phyloP scores from a whole-genome alignment of 164 flowering plant species.

The Piper betle region DNA sequence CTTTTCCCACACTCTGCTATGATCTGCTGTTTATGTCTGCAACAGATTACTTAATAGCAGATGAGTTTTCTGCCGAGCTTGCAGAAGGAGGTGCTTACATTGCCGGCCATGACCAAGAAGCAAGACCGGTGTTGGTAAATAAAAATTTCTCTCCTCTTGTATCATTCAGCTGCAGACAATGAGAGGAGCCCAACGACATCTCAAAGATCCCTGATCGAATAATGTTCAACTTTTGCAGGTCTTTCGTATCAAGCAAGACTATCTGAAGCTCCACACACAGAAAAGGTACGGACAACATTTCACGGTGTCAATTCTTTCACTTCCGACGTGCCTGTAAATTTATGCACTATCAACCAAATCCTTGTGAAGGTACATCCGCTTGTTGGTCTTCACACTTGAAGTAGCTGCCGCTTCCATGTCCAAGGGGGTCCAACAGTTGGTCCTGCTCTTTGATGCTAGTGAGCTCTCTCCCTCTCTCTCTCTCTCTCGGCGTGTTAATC shows the following conservation, averaged over 20 bases:
- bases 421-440: conserved; percentile 63
- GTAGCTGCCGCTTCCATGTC: conserved; percentile 84
- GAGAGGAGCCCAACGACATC: background rate
- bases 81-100: conserved; percentile 90
- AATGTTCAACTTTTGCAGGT: conserved; percentile 31
- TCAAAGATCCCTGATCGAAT: conserved; percentile 2
- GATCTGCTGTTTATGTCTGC: background rate
- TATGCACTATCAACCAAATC: background rate
- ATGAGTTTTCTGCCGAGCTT: conserved; percentile 87
- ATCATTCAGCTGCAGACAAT: background rate
- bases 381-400: conserved; percentile 86
- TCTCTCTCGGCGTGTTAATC: background rate
- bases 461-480: conserved; percentile 19
- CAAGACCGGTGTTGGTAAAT: conserved; percentile 79
- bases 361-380: conserved; percentile 55
- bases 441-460: conserved; percentile 91
- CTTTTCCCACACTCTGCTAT: background rate
- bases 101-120: conserved; percentile 79
- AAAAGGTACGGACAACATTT: conserved; percentile 51
- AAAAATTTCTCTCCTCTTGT: background rate
- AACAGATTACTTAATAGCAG: conserved; percentile 77
- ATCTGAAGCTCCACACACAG: conserved; percentile 84
- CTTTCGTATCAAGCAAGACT: conserved; percentile 90
- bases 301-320: background rate
- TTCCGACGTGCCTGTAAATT: background rate